Percentiles rank a stretch among this genome's conserved stretches.
Conservation (phyloP, 1,284 basidiomycete genomes). For the Vanrija sp. region DNA sequence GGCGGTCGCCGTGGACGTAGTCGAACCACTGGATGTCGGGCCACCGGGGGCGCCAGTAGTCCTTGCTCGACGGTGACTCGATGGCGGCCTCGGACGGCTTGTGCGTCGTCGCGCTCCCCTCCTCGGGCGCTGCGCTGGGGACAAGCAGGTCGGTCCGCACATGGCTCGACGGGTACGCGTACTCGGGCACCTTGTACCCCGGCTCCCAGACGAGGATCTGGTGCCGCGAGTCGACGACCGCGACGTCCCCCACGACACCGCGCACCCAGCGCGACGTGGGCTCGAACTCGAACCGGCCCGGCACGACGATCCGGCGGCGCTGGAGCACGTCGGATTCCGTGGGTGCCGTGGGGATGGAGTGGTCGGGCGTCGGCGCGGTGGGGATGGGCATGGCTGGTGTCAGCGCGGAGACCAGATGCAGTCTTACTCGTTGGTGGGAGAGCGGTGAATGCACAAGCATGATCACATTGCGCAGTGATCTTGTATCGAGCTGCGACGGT, state of each 20-base stretch:
- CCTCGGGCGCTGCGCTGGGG: neutral
- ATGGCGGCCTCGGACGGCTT: neutral
- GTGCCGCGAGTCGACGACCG: constrained; percentile 4
- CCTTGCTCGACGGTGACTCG: neutral
- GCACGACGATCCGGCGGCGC: neutral
- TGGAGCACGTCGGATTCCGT: neutral
- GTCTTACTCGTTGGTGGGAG: too few relatives aligned
- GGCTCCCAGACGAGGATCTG: constrained; percentile 6
- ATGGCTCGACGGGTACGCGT: neutral
- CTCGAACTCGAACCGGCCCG: neutral
- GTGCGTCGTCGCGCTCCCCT: neutral
- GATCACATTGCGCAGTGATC: too few relatives aligned
- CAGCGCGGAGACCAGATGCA: too few relatives aligned
- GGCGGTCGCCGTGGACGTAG: neutral
- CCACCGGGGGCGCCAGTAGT: constrained; percentile 1
- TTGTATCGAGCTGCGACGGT: too few relatives aligned
- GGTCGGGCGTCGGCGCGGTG: neutral
- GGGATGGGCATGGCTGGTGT: constrained; percentile 23
- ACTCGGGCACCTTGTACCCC: neutral
- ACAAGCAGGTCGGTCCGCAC: constrained; percentile 4
- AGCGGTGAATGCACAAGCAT: too few relatives aligned
- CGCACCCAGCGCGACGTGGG: constrained; percentile 5
- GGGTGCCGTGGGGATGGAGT: neutral
- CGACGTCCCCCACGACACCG: neutral
- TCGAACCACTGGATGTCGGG: constrained; percentile 1